A percentile compares a stretch with the other conserved stretches of the same genome.
Evolutionary conservation across 1,139 yeast species (phyloP).

Genomic region (Geotrichum aggregatum): DNA sequence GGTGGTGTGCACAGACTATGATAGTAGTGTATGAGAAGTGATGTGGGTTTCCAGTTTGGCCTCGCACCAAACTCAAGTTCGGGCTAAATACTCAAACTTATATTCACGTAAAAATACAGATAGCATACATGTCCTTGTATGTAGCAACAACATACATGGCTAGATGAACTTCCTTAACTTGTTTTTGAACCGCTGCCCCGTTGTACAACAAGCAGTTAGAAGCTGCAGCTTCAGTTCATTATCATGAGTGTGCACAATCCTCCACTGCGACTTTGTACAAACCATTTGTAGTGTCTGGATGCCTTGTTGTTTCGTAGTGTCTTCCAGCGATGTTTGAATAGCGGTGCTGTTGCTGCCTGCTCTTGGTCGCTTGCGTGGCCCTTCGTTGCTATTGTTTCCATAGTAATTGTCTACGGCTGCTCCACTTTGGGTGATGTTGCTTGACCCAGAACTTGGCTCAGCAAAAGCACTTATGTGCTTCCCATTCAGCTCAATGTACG

Average conservation of each 20-base stretch:
- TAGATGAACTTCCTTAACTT: slow-evolving; percentile 13
- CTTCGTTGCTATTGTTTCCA: slow-evolving; percentile 4
- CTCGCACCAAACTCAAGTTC: no score
- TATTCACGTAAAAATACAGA: no score
- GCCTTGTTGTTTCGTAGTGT: no score
- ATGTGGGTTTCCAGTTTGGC: no score
- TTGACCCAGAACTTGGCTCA: slow-evolving; percentile 4
- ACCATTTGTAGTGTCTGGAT: slow-evolving; percentile 11
- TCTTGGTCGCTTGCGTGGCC: slow-evolving; percentile 1
- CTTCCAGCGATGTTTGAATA: no score
- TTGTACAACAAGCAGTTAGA: slow-evolving; percentile 14
- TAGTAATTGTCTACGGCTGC: no score
- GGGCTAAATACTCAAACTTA: no score
- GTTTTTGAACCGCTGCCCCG: slow-evolving; percentile 18
- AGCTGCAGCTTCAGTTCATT: slow-evolving; percentile 9
- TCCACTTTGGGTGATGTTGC: not conserved
- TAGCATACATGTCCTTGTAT: no score
- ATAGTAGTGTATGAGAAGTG: no score
- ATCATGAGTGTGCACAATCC: slow-evolving; percentile 7
- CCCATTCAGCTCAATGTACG: not conserved
- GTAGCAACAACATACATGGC: no score
- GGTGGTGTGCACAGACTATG: no score
- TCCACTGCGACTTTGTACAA: slow-evolving; percentile 16
- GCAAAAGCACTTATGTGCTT: not conserved
- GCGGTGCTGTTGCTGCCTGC: not conserved